Base-by-base conservation (phyloP, 2,329 filamentous ascomycete genomes). In the Aspergillus sp. region DNA sequence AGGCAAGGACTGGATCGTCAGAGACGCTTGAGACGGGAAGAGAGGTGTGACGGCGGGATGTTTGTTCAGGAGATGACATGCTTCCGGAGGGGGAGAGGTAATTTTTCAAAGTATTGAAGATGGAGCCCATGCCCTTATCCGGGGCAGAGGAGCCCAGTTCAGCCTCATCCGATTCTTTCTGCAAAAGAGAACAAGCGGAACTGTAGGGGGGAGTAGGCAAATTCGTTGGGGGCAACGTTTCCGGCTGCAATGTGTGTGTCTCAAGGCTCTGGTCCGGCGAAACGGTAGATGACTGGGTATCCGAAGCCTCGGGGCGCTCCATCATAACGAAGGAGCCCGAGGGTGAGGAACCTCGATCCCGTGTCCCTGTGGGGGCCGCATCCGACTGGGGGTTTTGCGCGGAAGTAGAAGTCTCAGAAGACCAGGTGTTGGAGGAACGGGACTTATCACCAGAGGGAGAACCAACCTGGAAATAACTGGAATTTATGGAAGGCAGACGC, bases 381-480 rank as follows among this genome's bases (percentile, higher is more conserved):
- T 62, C 67, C 57, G 70, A 65, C 64, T 68, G 69, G 54, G 63
- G 58, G 55, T 62, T 67, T 60, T 68, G 62, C 55, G 65, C 63
- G 53, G 68, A 64, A 58, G 64, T 51, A 65, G 68, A 65, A 60
- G 66, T 68, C 61, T 69, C 68, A 64, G 69, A 70, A 69, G 72
- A 72, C 70, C 74, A 73, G 68, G 74, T 69, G 67, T 73, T 75
- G 62, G 74, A 71, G 66, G 75, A 67, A 73, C 65, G 82, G 79
- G 78, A 75, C 84, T 85, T 84, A 88, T 88, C 86, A 84, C 86
- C 87, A 84, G 86, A 87, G 83, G 86, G 87, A 84, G 86, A 86
- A 97, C 95, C 89, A 96, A 99, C 95, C 94, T 99, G 95, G 86
- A 98, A 96, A 84, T 95, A 97, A 84, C 90, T 96, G 78, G 88